Evolutionary conservation across 257 asterid genomes (phyloP).

Genomic region (Solanum piurae): DNA sequence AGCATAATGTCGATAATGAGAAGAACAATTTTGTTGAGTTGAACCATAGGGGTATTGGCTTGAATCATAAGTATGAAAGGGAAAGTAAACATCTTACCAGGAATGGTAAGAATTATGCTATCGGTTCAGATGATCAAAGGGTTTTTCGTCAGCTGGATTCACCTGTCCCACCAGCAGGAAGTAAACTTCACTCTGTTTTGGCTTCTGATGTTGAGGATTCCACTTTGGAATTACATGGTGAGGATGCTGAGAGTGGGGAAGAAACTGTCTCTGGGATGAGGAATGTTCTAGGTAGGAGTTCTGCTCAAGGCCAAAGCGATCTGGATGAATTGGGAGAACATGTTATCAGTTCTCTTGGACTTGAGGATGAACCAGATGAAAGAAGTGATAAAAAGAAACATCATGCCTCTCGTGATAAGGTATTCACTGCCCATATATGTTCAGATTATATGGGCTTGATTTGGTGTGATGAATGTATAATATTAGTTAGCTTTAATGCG

Average conservation of each 20-base stretch:
- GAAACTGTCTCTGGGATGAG: slow-evolving; percentile 8
- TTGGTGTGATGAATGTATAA: background rate
- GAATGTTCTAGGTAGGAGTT: slow-evolving; percentile 10
- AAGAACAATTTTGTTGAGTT: slow-evolving; percentile 10
- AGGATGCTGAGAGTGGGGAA: slow-evolving; percentile 10
- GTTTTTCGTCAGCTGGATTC: slow-evolving; percentile 25
- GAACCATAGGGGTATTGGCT: slow-evolving; percentile 4
- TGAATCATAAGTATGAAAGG: slow-evolving; percentile 1
- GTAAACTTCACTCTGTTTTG: slow-evolving; percentile 24
- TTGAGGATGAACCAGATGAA: slow-evolving; percentile 43
- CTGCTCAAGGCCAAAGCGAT: slow-evolving; percentile 8
- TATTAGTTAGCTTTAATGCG: background rate
- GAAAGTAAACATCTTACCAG: background rate
- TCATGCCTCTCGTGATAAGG: slow-evolving; percentile 50
- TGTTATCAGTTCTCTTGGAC: slow-evolving; percentile 28
- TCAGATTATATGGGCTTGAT: background rate
- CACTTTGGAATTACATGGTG: slow-evolving; percentile 16
- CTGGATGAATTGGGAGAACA: slow-evolving; percentile 46
- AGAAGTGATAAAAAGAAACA: slow-evolving; percentile 42
- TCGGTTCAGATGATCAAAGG: slow-evolving; percentile 7
- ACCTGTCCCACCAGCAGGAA: slow-evolving; percentile 28
- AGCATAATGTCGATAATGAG: slow-evolving; percentile 26
- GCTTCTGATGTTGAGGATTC: slow-evolving; percentile 33
- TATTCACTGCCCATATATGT: slow-evolving; percentile 6
- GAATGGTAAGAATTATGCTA: background rate